Evolutionary conservation across 805 yeast genomes (phyloP), one percentile per base, ranked within the genome.

Genomic region (Kluyveromyces aestuarii): DNA sequence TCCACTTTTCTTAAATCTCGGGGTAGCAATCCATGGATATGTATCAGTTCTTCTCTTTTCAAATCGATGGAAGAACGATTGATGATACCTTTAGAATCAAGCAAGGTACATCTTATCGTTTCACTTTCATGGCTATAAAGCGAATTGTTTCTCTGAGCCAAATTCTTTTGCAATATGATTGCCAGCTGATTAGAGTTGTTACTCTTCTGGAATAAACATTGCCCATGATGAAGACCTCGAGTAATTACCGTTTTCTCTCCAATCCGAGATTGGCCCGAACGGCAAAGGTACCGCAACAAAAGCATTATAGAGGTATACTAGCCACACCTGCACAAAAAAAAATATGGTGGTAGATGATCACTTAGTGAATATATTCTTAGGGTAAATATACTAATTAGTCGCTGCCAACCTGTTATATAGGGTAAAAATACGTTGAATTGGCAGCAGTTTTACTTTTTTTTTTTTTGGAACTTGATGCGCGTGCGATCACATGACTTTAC

Each of bases 1-100:
- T 91, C 98, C 47, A 91, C 82, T 61, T 90, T 91, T 18, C 99
- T 72, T 55, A 91, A 70, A 64, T 91, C 99, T 63, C 99, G 73
- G 0, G 98, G 96, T 50, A 85, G 79, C 25, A 91, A 66, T 11
- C 87, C 87, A 62, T 90, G 87, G 53, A 81, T 80, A 33, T 80
- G 72, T 9, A 91, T 72, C 51, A 91, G 76, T 47, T 81, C 82
- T 46, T 84, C 75, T 59, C 87, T 79, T 52, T 87, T 87, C 63
- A 84, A 81, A 58, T 81, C 85, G 41, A 81, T 75, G 1, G 91
- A 82, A 2, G 84, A 82, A 0, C 84, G 81, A 1, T 75, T 72
- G 21, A 87, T 81, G 40, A 80, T 75, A 0, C 98, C 97, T 2
- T 71, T 62, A 2, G 60, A 53, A 58, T 90, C 89, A 54, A 93